Conservation (phyloP, 1,139 yeast species). For the Suhomyces panamericanus region DNA sequence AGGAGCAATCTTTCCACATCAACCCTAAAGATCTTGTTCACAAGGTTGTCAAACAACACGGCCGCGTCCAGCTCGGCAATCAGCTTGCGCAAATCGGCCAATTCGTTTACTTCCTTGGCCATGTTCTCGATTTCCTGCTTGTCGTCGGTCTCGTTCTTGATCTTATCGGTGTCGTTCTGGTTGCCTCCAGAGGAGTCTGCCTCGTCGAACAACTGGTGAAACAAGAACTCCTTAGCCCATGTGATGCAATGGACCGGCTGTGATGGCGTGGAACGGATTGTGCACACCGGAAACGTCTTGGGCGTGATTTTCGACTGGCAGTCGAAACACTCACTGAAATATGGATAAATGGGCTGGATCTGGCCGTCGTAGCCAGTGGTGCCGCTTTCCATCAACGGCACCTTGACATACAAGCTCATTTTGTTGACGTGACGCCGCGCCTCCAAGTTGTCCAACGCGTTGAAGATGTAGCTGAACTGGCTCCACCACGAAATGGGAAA, state of each 20-base stretch:
- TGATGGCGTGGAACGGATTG: constrained; percentile 94
- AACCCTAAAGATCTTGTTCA: constrained; percentile 55
- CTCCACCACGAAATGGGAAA: constrained; percentile 83
- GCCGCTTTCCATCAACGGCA: constrained; percentile 89
- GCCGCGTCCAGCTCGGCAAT: constrained; percentile 23
- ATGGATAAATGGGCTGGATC: constrained; percentile 86
- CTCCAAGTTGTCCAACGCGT: constrained; percentile 90
- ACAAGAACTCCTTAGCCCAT: constrained; percentile 94
- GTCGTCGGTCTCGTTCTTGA: constrained; percentile 58
- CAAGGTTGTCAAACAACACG: constrained; percentile 41
- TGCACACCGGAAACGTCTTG: constrained; percentile 91
- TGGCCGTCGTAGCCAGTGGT: constrained; percentile 95
- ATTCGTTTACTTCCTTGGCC: constrained; percentile 72
- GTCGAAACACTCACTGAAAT: constrained; percentile 86
- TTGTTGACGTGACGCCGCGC: constrained; percentile 89
- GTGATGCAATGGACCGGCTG: constrained; percentile 95
- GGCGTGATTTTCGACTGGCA: constrained; percentile 88
- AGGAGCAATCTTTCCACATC: constrained; percentile 74
- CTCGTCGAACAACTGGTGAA: constrained; percentile 76
- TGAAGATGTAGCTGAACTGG: constrained; percentile 75
- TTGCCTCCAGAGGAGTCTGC: constrained; percentile 29
- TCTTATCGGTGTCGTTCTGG: constrained; percentile 32
- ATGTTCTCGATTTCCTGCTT: constrained; percentile 68
- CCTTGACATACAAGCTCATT: constrained; percentile 70
- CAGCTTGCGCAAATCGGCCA: constrained; percentile 58